Evolutionary conservation across 2,329 filamentous ascomycete species (phyloP).

Genomic region (Sarocladiaceae sp.): DNA sequence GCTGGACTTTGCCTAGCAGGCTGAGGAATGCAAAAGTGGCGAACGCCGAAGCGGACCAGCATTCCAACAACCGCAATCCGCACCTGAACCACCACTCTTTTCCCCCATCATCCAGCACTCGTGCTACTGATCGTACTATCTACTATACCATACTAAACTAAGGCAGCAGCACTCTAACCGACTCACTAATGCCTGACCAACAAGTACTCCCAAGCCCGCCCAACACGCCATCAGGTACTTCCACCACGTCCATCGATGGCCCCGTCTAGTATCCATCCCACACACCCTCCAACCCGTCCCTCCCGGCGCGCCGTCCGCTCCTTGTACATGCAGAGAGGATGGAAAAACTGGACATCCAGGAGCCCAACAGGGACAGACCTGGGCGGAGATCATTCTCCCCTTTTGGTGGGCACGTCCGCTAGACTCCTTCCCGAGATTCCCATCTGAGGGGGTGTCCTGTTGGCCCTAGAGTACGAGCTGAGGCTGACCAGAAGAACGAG

Average conservation of each 20-base stretch:
- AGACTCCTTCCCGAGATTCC: not conserved
- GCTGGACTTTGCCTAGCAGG: constrained; percentile 5
- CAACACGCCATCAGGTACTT: not conserved
- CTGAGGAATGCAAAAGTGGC: constrained; percentile 8
- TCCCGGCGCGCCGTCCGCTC: constrained; percentile 6
- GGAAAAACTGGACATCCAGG: too few species aligned
- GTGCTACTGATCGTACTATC: too few species aligned
- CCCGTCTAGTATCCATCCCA: not conserved
- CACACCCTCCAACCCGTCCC: not conserved
- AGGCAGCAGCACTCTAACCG: not conserved
- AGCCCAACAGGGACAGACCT: not conserved
- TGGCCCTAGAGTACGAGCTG: not conserved
- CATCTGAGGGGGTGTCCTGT: not conserved
- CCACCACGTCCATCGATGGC: not conserved
- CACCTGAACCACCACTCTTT: not conserved
- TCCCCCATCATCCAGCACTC: too few species aligned
- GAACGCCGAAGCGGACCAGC: constrained; percentile 9
- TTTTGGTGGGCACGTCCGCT: not conserved
- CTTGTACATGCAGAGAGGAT: not conserved
- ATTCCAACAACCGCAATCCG: constrained; percentile 2
- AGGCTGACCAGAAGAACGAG: not conserved
- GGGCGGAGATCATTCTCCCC: constrained; percentile 4
- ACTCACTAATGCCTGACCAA: too few species aligned
- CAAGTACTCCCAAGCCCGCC: too few species aligned
- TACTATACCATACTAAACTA: too few species aligned